These are phyloP conservation scores for Rhazya stricta DNA, from an alignment of 257 asterid genomes.

Conservation along the genomic window DNA sequence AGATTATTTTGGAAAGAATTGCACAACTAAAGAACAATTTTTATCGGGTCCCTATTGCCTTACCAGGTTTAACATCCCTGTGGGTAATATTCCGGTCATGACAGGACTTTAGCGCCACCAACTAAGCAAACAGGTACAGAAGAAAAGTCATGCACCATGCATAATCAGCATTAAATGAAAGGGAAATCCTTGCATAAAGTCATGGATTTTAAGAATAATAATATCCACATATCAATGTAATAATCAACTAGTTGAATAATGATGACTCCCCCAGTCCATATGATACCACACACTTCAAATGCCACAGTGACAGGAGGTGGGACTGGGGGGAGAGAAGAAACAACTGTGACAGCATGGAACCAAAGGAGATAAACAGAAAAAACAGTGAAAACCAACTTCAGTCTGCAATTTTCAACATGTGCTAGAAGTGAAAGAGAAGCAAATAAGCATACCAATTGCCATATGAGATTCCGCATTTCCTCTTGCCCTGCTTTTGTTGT, in stretches of 20 bases:
- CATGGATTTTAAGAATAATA: neutral
- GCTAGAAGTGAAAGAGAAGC: neutral
- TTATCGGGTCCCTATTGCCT: slow-evolving; percentile 20
- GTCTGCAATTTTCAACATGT: neutral
- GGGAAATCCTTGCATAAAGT: neutral
- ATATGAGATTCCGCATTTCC: slow-evolving; percentile 75
- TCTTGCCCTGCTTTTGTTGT: slow-evolving; percentile 83
- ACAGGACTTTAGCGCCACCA: slow-evolving; percentile 89
- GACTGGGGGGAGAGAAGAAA: neutral
- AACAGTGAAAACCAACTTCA: neutral
- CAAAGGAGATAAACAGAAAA: neutral
- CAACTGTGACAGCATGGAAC: neutral
- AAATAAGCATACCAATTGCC: slow-evolving; percentile 69
- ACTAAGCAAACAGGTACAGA: slow-evolving; percentile 37
- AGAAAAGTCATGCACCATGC: slow-evolving; percentile 20
- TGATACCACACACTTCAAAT: neutral
- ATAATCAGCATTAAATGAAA: neutral
- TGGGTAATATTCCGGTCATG: slow-evolving; percentile 93
- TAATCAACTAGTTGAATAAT: neutral
- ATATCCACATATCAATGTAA: neutral
- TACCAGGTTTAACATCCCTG: slow-evolving; percentile 98
- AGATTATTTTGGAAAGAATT: neutral
- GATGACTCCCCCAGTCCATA: neutral
- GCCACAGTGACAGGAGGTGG: neutral
- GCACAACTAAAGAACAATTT: neutral